Conservation (phyloP, 208 protist genomes). For the Trypanosoma melophagium region DNA sequence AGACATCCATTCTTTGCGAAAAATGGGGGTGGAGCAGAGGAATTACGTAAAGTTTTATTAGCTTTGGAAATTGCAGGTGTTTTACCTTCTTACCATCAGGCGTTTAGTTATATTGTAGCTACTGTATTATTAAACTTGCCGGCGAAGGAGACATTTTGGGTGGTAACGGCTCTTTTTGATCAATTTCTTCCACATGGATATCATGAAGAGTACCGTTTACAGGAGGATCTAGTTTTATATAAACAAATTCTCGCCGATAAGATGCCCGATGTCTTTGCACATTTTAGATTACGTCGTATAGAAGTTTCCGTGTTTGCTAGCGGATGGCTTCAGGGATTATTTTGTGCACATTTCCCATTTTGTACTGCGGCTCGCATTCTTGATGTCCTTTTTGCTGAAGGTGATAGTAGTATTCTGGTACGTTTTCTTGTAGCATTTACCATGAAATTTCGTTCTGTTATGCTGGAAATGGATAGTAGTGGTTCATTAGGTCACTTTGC, state of each 20-base stretch:
- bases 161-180: slow-evolving; percentile 16
- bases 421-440: slow-evolving; percentile 28
- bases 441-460: not conserved
- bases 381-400: slow-evolving; percentile 30
- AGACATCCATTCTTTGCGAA: slow-evolving; percentile 28
- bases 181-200: slow-evolving; percentile 23
- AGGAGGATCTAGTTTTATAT: slow-evolving; percentile 17
- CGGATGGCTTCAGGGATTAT: slow-evolving; percentile 27
- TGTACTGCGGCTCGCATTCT: slow-evolving; percentile 21
- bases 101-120: slow-evolving; percentile 35
- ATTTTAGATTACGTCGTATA: slow-evolving; percentile 13
- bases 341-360: slow-evolving; percentile 34
- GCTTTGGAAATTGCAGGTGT: slow-evolving; percentile 12
- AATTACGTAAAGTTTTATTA: slow-evolving; percentile 17
- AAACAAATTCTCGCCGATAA: slow-evolving; percentile 8
- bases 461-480: slow-evolving; percentile 27
- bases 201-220: slow-evolving; percentile 21
- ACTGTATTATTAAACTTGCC: slow-evolving; percentile 21
- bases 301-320: slow-evolving; percentile 30
- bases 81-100: slow-evolving; percentile 29
- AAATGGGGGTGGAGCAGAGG: slow-evolving; percentile 15
- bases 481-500: slow-evolving; percentile 26
- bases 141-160: slow-evolving; percentile 19
- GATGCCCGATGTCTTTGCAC: slow-evolving; percentile 13
- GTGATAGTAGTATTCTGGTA: slow-evolving; percentile 21